phyloP scores from a whole-genome alignment of 1,284 basidiomycete genomes.

The Ceratobasidium sp. region DNA sequence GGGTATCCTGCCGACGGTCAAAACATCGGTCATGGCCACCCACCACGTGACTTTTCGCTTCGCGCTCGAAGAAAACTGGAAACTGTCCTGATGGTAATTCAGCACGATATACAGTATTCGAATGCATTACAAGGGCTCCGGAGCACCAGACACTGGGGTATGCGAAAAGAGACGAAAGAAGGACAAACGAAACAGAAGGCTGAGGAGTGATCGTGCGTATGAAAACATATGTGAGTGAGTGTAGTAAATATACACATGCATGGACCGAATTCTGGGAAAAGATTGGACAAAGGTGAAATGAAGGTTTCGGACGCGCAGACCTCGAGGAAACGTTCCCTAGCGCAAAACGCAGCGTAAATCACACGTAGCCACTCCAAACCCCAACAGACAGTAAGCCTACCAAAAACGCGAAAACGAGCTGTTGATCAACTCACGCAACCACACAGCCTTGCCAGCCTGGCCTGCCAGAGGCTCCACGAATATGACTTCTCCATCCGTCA shows the following conservation, averaged over 20 bases:
- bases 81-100: conserved; percentile 31
- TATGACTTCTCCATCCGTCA: conserved; percentile 28
- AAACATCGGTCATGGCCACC: not conserved
- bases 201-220: conserved; percentile 44
- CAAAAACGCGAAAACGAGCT: conserved; percentile 36
- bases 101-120: conserved; percentile 20
- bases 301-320: not conserved
- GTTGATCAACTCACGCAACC: conserved; percentile 46
- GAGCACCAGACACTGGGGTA: conserved; percentile 41
- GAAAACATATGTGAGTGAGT: conserved; percentile 45
- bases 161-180: conserved; percentile 17
- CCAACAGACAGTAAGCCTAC: conserved; percentile 38
- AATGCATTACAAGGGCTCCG: conserved; percentile 42
- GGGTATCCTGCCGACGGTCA: not conserved
- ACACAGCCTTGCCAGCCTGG: conserved; percentile 44
- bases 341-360: conserved; percentile 32
- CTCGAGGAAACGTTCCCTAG: conserved; percentile 16
- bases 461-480: conserved; percentile 36
- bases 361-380: conserved; percentile 44
- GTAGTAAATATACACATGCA: conserved; percentile 45
- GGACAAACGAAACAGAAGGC: conserved; percentile 6
- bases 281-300: conserved; percentile 23
- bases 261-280: conserved; percentile 22
- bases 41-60: conserved; percentile 10
- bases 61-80: not conserved